Percentiles rank a stretch among this genome's conserved stretches.
Evolutionary conservation across 306 rosid species (phyloP).

Genomic region (Purshia tridentata): DNA sequence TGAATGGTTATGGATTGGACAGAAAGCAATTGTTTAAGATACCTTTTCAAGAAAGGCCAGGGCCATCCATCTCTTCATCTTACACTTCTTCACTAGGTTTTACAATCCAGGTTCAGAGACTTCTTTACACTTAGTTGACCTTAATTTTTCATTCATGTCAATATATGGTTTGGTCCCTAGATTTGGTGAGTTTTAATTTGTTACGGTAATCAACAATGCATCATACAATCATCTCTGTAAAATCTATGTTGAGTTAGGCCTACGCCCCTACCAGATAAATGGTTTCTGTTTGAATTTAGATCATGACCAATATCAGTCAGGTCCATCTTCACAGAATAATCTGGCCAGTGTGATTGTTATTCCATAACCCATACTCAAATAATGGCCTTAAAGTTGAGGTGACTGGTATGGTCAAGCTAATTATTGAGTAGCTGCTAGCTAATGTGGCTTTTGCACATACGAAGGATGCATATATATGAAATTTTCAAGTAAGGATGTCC

Average conservation of each 20-base stretch:
- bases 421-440: background rate
- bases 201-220: background rate
- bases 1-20: constrained; percentile 26
- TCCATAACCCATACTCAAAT: background rate
- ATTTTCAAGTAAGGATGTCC: too few species aligned
- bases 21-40: constrained; percentile 28
- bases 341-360: too few species aligned
- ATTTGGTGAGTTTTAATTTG: background rate
- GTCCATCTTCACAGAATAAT: background rate
- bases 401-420: background rate
- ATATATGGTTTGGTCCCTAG: background rate
- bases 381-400: background rate
- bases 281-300: too few species aligned
- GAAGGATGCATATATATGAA: background rate
- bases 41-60: constrained; percentile 37
- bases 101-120: constrained; percentile 31
- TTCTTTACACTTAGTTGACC: background rate
- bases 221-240: background rate
- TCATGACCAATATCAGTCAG: background rate
- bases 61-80: constrained; percentile 40
- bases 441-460: background rate
- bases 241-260: background rate
- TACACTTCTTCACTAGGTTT: constrained; percentile 38
- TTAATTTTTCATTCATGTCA: background rate
- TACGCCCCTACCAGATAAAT: too few species aligned